Base-by-base conservation (phyloP, 768 basidiomycete species). In the Suillus clintonianus region DNA sequence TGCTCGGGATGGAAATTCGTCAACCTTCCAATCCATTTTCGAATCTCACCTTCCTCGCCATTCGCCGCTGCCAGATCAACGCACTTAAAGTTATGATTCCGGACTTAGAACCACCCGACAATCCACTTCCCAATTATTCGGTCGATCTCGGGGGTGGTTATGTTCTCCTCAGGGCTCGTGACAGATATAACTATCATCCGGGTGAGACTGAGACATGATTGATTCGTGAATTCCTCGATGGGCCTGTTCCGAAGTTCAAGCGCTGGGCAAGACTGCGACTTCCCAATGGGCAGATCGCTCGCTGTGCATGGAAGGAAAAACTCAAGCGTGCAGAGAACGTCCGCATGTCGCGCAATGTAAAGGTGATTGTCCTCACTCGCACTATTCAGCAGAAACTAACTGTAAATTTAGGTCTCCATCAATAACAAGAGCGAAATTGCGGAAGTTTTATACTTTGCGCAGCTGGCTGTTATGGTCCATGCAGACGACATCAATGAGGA, bases 321-420 rank as follows among this genome's bases (percentile, higher is more conserved):
- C 10, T 43, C 9, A 66, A 64, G 39, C 36, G 53, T 3, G 62
- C 55, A 9, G 56, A 72, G 36, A 66, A 74, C 5, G 34, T 73
- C 9, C 64, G 76, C 9, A 74, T 69, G 7, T 61, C 77, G 9
- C 61, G 76, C 3, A 78, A 75, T 68, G 72, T 79, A 0, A 79
- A 77, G 72, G 80, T 78, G 65, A 42, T 17, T 15, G 13, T 42
- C 41, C 41, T 17, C 2, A 15, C 41, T 17, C 41, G 17, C 17
- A 17, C 7, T 42, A 17, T 17, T 2, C 41, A 15, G 14, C 17
- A 17, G 41, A 14, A 4, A 4, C 41, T 42, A 2, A 42, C 11
- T 17, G 14, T 17, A 42, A 42, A 42, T 14, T 42, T 7, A 42
- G 41, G 41, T 42, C 41, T 15, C 41, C 9, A 42, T 42, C 41